Evolutionary conservation across 352 stramenopile genomes (phyloP), one percentile per base, ranked within the genome.

Genomic region (Globisporangium perplexum): DNA sequence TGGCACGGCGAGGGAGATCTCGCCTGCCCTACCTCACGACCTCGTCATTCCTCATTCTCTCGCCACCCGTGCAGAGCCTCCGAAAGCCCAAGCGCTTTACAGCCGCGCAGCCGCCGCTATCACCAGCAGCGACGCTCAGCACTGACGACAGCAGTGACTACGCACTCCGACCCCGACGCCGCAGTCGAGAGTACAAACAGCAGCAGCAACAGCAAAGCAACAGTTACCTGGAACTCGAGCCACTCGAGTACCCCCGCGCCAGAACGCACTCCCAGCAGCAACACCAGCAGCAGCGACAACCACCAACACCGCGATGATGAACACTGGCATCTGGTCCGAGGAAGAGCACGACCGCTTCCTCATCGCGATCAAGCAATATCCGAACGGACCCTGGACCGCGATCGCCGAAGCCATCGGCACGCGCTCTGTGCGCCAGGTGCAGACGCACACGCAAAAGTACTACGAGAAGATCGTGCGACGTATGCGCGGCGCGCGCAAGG

Each of bases 401-500:
- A 79, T 84, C 56, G 61, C 75, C 22, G 62, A 66, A 17, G 46
- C 58, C 28, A 60, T 86, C 10, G 68, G 64, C 33, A 78, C 75
- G 39, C 58, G 79, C 23, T 84, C 72, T 18, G 56, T 81, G 10
- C 68, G 78, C 12, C 78, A 90, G 55, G 77, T 87, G 57, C 78
- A 90, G 64, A 87, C 70, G 11, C 63, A 79, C 54, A 72, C 72
- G 20, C 66, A 82, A 48, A 78, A 77, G 43, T 59, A 88, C 61
- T 77, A 85, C 53, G 76, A 88, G 47, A 90, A 90, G 63, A 77
- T 88, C 52, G 66, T 76, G 55, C 71, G 79, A 1, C 62, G 73
- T n/a, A 59, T 86, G 53, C 74, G 72, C 10, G 69, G 79, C 0
- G 53, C 83, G 7, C 74, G 73, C 50, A 83, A 86, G 47, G 77